Evolutionary conservation across 2,329 filamentous ascomycete species (phyloP).

Genomic region (Pseudocercospora musae): DNA sequence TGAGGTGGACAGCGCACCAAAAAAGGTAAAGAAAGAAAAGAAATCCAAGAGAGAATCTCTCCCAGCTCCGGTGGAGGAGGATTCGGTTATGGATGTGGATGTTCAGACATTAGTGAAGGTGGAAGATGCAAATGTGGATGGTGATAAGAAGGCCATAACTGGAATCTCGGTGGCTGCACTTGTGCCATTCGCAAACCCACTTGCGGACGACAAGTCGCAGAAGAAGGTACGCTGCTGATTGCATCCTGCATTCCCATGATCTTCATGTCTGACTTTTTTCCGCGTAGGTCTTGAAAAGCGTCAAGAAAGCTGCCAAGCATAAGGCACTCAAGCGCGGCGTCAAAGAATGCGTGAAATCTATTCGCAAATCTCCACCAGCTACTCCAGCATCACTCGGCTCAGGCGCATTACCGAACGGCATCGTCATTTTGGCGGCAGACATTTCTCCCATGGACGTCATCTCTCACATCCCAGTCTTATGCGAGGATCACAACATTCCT

Average conservation of each 20-base stretch:
- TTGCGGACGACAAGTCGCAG: slow-evolving; percentile 72
- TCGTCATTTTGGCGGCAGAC: slow-evolving; percentile 92
- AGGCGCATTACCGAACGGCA: slow-evolving; percentile 56
- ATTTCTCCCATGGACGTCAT: slow-evolving; percentile 99
- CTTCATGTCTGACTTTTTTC: neutral
- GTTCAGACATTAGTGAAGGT: slow-evolving; percentile 39
- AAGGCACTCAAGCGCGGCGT: slow-evolving; percentile 96
- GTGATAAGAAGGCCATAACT: slow-evolving; percentile 43
- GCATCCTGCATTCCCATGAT: neutral
- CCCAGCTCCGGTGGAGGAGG: slow-evolving; percentile 40
- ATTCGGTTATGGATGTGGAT: slow-evolving; percentile 27
- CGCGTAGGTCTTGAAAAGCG: slow-evolving; percentile 50
- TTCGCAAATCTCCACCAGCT: slow-evolving; percentile 82
- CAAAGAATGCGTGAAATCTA: slow-evolving; percentile 97
- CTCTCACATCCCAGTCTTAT: slow-evolving; percentile 93
- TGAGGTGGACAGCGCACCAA: slow-evolving; percentile 25
- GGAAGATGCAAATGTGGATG: slow-evolving; percentile 38
- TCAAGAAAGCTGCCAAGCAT: slow-evolving; percentile 80
- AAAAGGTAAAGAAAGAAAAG: slow-evolving; percentile 56
- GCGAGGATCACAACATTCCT: slow-evolving; percentile 95
- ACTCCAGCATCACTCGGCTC: slow-evolving; percentile 55
- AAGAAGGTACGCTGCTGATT: slow-evolving; percentile 54
- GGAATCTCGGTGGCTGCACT: slow-evolving; percentile 51
- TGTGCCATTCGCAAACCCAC: slow-evolving; percentile 78
- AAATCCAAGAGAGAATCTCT: slow-evolving; percentile 56